Conservation (phyloP, 2,329 filamentous ascomycete genomes). For the Rhytidhysteron rufulum region DNA sequence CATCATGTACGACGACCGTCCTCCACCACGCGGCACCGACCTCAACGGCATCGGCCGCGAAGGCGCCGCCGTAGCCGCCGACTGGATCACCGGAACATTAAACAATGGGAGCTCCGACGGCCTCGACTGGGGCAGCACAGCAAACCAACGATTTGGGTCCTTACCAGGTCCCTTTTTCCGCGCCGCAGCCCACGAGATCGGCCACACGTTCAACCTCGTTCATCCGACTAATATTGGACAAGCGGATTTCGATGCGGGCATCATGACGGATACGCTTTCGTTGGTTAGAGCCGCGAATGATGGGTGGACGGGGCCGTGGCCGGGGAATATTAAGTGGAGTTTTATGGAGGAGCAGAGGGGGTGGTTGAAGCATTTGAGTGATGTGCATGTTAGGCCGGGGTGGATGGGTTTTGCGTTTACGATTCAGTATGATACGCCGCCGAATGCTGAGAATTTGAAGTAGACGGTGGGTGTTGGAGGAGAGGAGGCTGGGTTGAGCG, state of each 20-base stretch:
- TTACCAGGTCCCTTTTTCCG: conserved; percentile 6
- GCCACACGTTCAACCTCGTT: conserved; percentile 7
- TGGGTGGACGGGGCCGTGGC: conserved; percentile 4
- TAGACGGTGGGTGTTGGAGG: no score
- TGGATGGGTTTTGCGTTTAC: conserved; percentile 5
- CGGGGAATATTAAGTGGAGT: conserved; percentile 6
- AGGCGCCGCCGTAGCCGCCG: conserved; percentile 4
- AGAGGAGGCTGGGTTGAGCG: no score
- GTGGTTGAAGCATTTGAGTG: conserved; percentile 8
- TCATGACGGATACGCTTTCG: conserved; percentile 8
- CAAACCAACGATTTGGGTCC: conserved; percentile 6
- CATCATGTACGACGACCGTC: conserved; percentile 5
- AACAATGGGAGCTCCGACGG: conserved; percentile 3
- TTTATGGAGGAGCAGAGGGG: conserved; percentile 4
- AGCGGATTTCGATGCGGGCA: conserved; percentile 1
- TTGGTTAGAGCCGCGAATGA: conserved; percentile 4
- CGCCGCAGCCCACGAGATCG: conserved; percentile 9
- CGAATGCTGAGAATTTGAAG: background rate
- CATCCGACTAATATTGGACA: conserved; percentile 2
- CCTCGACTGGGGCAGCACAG: conserved; percentile 1
- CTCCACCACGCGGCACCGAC: background rate
- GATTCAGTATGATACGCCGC: background rate
- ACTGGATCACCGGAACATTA: conserved; percentile 9
- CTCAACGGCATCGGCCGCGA: conserved; percentile 7
- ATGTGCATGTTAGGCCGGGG: conserved; percentile 8